Evolutionary conservation across 306 rosid genomes (phyloP), one percentile per base, ranked within the genome.

Genomic region (Albizia julibrissin): DNA sequence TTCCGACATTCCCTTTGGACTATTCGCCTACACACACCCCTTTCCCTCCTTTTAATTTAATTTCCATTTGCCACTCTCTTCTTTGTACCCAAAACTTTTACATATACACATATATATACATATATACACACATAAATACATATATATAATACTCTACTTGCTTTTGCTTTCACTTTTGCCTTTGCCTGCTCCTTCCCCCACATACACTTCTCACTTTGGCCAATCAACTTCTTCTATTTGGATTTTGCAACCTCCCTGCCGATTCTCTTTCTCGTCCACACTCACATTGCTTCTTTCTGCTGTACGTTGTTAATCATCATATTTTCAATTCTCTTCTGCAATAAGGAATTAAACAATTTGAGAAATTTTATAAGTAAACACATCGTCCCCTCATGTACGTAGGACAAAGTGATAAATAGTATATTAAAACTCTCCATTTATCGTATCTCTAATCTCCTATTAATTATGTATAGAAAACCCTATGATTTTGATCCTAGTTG

Each of bases 1-100:
- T 82, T 95, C 88, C 89, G 84, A 90, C 96, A 93, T 91, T 90
- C 92, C 86, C 88, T 71, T 91, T 89, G 96, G 87, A 82, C 61
- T 90, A 76, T 88, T 87, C 91, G 84, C 80, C 40, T 6, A 61
- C 24, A 59, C 66, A 56, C 26, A n/a, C 64, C 58, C 81, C 88
- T 54, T 76, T 86, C 10, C 6, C 27, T 89, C 74, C 91, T 66
- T 82, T 82, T 89, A 34, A 34, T 34, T 34, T 34, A 34, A 12
- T 46, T 15, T 46, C 50, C 18, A 46, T 46, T 59, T 24, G 24
- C 34, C 34, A 24, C 67, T 59, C 84, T 72, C 71, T 87, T 84
- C 81, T 75, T 87, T 43, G 77, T 81, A 87, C 84, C 85, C 3
- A 42, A 81, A 87, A n/a, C 64, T n/a, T 56, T 0, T 27, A 56